Percentiles rank a stretch among this genome's conserved stretches.
Conservation (phyloP, 176 grass and related monocot species). For the Lolium rigidum region DNA sequence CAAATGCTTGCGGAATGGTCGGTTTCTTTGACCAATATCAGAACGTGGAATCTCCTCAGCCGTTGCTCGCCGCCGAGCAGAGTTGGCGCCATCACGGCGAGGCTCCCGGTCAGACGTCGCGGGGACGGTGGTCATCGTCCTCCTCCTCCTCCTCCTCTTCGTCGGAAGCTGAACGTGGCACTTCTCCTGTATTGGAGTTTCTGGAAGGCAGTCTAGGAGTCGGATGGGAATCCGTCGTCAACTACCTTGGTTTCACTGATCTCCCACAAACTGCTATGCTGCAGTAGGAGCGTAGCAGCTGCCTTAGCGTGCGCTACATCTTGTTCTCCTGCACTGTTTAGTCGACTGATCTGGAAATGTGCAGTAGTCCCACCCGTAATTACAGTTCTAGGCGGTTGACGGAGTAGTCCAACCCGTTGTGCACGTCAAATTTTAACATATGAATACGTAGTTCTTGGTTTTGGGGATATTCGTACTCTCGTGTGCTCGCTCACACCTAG, state of each 20-base stretch:
- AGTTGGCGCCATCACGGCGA: background rate
- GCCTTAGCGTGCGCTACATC: background rate
- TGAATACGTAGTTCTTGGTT: too few relatives aligned
- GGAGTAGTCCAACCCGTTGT: too few relatives aligned
- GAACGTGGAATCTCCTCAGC: background rate
- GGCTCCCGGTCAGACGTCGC: background rate
- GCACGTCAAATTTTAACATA: too few relatives aligned
- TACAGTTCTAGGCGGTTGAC: too few relatives aligned
- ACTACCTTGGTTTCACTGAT: background rate
- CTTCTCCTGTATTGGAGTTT: conserved; percentile 32
- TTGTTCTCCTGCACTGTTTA: background rate
- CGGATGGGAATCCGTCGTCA: conserved; percentile 45
- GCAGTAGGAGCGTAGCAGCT: conserved; percentile 27
- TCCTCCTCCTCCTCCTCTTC: background rate
- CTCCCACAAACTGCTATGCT: background rate
- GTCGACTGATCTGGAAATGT: background rate
- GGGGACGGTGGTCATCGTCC: background rate
- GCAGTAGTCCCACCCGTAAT: too few relatives aligned
- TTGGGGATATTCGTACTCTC: too few relatives aligned
- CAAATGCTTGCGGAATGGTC: background rate
- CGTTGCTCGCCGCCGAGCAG: background rate
- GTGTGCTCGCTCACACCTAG: too few relatives aligned
- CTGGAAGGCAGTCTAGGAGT: conserved; percentile 33
- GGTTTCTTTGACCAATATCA: background rate
- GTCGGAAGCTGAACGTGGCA: conserved; percentile 21